Base-by-base conservation (phyloP, 2,329 filamentous ascomycete species). In the Calonectria multiphialidica region DNA sequence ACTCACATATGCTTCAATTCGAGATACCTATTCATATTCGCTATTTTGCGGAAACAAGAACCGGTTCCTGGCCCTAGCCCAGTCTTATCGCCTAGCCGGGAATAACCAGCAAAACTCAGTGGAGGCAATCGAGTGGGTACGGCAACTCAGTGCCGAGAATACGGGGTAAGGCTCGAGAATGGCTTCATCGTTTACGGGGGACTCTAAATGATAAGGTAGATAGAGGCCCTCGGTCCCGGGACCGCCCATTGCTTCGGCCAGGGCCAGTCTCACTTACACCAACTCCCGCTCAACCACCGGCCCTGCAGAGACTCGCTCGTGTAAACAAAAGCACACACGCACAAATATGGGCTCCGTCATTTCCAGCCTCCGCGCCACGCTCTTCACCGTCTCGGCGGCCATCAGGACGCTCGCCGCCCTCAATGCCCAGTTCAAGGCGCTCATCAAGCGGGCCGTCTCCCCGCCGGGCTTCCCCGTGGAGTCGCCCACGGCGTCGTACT, bases 401-500 rank as follows among this genome's bases (percentile, higher is more conserved):
- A 37, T 79, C 53, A 81, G 74, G 55, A 72, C 77, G 2, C 66
- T 84, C n/a, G 63, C 75, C 1, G 50, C 75, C 12, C 73, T 84
- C 21, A 80, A 80, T 44, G 72, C 50, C 42, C 74, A 81, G 21
- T 78, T 81, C 66, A 75, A 78, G 1, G 72, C 74, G 5, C 71
- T 85, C 21, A 72, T 84, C 10, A n/a, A 73, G 15, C 81, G 84
- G 35, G 77, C 80, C 40, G 76, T 76, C 15, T 73, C 78, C 1
- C 76, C 81, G 2, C 85, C 86, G 4, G 86, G 85, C 16, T 77
- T 85, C 2, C 88, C 88, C 0, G 80, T 83, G 16, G 74, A 83
- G 12, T 81, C 84, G 53, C 84, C 87, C 1, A 87, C 87, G 3
- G 63, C 68, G 5, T 81, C 88, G 9, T 89, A 87, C 78, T 90